Evolutionary conservation across 2,329 filamentous ascomycete species (phyloP).

Genomic region (Verticillium klebahnii): DNA sequence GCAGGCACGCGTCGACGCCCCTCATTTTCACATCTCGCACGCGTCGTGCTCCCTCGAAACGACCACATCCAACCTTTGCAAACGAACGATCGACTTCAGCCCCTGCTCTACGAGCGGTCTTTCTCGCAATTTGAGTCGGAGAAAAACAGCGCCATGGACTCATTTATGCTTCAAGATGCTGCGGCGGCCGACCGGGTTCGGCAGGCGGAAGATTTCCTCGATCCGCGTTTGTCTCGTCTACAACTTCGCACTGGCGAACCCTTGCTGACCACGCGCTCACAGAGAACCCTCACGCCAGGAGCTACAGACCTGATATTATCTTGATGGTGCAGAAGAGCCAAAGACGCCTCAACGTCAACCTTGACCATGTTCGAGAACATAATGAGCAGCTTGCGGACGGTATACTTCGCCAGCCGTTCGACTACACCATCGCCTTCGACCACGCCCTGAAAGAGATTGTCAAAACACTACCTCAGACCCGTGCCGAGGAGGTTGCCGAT

Average conservation of each 20-base stretch:
- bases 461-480: conserved; percentile 69
- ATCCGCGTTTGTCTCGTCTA: conserved; percentile 66
- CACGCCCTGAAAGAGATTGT: conserved; percentile 85
- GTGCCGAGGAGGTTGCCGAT: conserved; percentile 72
- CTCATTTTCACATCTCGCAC: conserved; percentile 1
- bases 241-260: background rate
- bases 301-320: conserved; percentile 87
- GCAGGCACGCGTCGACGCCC: conserved; percentile 9
- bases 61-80: background rate
- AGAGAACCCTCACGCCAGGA: conserved; percentile 51
- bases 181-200: conserved; percentile 79
- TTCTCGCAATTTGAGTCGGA: background rate
- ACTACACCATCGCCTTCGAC: conserved; percentile 85
- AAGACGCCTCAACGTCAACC: conserved; percentile 63
- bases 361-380: conserved; percentile 89
- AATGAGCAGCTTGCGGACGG: conserved; percentile 74
- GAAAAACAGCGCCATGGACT: conserved; percentile 54
- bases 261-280: conserved; percentile 17
- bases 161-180: conserved; percentile 75
- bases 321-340: conserved; percentile 66
- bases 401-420: conserved; percentile 81
- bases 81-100: conserved; percentile 3
- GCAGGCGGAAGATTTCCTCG: conserved; percentile 86
- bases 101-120: background rate
- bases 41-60: background rate